These are phyloP conservation scores for Nakazawaea ambrosiae DNA, from an alignment of 805 yeast species.

Conservation along the genomic window DNA sequence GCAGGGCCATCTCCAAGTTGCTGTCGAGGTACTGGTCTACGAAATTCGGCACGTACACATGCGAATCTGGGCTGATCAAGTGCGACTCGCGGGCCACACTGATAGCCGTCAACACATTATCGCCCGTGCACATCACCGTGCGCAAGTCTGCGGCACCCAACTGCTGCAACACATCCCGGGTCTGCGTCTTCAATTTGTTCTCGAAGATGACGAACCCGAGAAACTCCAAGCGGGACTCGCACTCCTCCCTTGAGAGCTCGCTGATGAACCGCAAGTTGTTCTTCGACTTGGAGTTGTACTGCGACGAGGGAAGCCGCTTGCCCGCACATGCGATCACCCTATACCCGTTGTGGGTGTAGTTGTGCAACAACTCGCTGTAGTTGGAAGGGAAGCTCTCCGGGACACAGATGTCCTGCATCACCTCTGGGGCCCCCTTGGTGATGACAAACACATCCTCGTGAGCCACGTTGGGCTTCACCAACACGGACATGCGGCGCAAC, in stretches of 20 bases:
- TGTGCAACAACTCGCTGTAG: slow-evolving; percentile 65
- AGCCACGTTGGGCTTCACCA: slow-evolving; percentile 42
- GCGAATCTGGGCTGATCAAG: slow-evolving; percentile 37
- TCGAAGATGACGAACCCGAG: slow-evolving; percentile 90
- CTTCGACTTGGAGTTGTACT: slow-evolving; percentile 17
- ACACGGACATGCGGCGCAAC: slow-evolving; percentile 85
- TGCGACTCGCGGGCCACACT: slow-evolving; percentile 88
- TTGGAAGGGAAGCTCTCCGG: slow-evolving; percentile 66
- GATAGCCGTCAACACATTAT: slow-evolving; percentile 87
- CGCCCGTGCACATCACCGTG: slow-evolving; percentile 97
- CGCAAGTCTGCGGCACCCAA: slow-evolving; percentile 66
- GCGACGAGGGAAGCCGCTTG: slow-evolving; percentile 32
- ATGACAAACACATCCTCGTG: slow-evolving; percentile 38
- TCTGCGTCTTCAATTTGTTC: slow-evolving; percentile 72
- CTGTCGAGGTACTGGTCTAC: slow-evolving; percentile 23
- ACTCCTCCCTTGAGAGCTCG: slow-evolving; percentile 48
- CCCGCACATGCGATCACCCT: slow-evolving; percentile 92
- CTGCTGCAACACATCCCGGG: slow-evolving; percentile 51
- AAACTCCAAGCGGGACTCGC: slow-evolving; percentile 66
- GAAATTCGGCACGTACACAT: slow-evolving; percentile 59
- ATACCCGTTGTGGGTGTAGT: slow-evolving; percentile 89
- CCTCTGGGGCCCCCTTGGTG: slow-evolving; percentile 98
- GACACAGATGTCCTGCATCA: slow-evolving; percentile 71
- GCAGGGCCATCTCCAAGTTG: background rate
- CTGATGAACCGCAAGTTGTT: slow-evolving; percentile 44